Evolutionary conservation across 768 basidiomycete genomes (phyloP).

Genomic region (Tulasnella sp.): DNA sequence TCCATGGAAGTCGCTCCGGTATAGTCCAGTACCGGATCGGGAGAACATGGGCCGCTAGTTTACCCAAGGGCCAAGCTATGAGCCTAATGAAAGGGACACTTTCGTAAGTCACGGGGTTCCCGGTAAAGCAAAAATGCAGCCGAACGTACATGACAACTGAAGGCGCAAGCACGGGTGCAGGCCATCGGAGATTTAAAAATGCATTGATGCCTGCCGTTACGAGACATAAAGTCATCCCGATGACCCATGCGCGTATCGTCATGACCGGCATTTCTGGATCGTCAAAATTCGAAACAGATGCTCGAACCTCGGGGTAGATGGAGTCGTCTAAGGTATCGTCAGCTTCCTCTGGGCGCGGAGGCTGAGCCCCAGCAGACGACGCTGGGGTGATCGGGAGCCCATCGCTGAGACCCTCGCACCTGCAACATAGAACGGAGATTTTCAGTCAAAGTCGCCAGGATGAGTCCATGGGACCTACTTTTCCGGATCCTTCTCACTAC

Average conservation of each 20-base stretch:
- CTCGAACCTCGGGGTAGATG: conserved; percentile 92
- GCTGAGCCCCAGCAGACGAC: neutral
- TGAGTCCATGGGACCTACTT: neutral
- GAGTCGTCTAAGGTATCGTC: conserved; percentile 57
- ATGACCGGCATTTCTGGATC: conserved; percentile 95
- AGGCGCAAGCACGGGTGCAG: conserved; percentile 76
- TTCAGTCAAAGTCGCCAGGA: neutral
- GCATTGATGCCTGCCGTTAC: conserved; percentile 66
- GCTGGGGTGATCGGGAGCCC: neutral
- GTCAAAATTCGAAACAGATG: conserved; percentile 93
- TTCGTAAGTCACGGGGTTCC: conserved; percentile 24
- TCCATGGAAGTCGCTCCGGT: conserved; percentile 37
- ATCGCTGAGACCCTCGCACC: neutral
- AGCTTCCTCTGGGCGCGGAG: neutral
- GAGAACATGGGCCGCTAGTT: conserved; percentile 69
- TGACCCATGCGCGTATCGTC: conserved; percentile 81
- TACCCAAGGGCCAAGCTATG: conserved; percentile 86
- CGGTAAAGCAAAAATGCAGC: conserved; percentile 43
- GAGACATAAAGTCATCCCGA: conserved; percentile 55
- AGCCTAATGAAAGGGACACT: conserved; percentile 41
- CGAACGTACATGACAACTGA: conserved; percentile 53
- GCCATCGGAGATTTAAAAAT: conserved; percentile 91
- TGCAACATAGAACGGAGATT: neutral
- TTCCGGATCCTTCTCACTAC: neutral
- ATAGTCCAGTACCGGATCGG: conserved; percentile 60